Evolutionary conservation across 352 stramenopile genomes (phyloP).

Genomic region (Pythium oligandrum): DNA sequence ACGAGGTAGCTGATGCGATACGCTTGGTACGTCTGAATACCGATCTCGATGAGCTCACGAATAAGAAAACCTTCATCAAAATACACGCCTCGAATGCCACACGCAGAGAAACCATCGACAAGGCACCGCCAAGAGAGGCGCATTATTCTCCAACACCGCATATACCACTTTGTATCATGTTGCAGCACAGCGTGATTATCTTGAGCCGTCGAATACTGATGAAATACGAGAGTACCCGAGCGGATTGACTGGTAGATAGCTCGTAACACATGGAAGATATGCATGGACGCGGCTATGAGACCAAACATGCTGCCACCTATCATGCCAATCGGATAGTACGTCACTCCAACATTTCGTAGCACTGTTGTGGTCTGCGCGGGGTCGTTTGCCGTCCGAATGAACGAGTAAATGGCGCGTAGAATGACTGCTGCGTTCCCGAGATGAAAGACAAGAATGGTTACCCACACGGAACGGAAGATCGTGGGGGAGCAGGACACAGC

Average conservation of each 20-base stretch:
- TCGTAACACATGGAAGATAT: neutral
- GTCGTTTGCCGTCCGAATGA: neutral
- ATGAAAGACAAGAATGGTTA: neutral
- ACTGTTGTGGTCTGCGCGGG: neutral
- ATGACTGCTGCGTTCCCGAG: neutral
- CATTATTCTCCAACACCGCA: too few species aligned
- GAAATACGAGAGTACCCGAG: neutral
- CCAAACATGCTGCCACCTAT: neutral
- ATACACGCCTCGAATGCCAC: slow-evolving; percentile 1
- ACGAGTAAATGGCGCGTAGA: neutral
- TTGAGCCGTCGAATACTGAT: neutral
- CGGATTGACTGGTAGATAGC: neutral
- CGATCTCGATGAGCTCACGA: slow-evolving; percentile 12
- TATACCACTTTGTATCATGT: too few species aligned
- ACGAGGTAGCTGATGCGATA: slow-evolving; percentile 18
- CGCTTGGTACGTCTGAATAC: slow-evolving; percentile 21
- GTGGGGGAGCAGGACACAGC: neutral
- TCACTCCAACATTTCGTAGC: neutral
- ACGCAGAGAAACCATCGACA: neutral
- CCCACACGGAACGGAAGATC: neutral
- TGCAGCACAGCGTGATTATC: neutral
- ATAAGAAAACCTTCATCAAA: slow-evolving; percentile 10
- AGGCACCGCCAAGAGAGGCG: neutral
- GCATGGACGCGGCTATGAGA: neutral
- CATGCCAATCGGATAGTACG: neutral